Percentiles rank a stretch among this genome's conserved stretches.
Evolutionary conservation across 2,329 filamentous ascomycete genomes (phyloP).

Genomic region (Peltaster fructicola): DNA sequence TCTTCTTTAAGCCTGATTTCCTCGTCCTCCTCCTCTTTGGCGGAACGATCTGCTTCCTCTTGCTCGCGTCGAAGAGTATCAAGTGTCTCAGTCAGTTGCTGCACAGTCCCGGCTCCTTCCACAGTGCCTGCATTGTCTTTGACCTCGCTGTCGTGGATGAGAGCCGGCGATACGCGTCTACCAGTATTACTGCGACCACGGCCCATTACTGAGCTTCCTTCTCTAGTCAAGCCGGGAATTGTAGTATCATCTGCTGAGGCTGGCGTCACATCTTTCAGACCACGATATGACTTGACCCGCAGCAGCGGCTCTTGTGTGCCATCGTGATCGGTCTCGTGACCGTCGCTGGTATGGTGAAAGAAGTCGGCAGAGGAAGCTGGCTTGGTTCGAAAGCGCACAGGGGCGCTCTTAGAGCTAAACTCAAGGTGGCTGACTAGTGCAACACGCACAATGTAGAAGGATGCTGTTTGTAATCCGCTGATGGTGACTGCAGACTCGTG

Average conservation of each 20-base stretch:
- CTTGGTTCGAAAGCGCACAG: conserved; percentile 65
- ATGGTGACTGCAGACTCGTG: conserved; percentile 81
- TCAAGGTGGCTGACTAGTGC: conserved; percentile 82
- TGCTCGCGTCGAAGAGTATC: conserved; percentile 68
- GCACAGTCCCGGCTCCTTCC: conserved; percentile 48
- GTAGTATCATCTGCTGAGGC: conserved; percentile 38
- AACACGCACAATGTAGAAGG: conserved; percentile 85
- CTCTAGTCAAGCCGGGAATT: conserved; percentile 45
- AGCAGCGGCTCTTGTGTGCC: conserved; percentile 32
- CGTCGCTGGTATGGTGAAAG: conserved; percentile 17
- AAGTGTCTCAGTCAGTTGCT: conserved; percentile 65
- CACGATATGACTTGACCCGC: conserved; percentile 32
- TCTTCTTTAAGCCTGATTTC: conserved; percentile 26
- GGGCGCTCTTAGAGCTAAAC: conserved; percentile 75
- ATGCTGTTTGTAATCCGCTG: conserved; percentile 66
- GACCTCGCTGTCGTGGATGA: conserved; percentile 17
- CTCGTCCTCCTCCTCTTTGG: conserved; percentile 41
- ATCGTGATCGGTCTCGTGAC: conserved; percentile 19
- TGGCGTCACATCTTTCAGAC: conserved; percentile 35
- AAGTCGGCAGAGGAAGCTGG: conserved; percentile 25
- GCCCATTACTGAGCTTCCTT: conserved; percentile 39
- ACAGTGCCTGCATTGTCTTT: conserved; percentile 25
- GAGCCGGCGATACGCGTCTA: conserved; percentile 51
- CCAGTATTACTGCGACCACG: conserved; percentile 51
- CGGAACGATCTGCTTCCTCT: conserved; percentile 56